Evolutionary conservation across 257 asterid species (phyloP), one percentile per base, ranked within the genome.

Genomic region (Leonotis leonurus): DNA sequence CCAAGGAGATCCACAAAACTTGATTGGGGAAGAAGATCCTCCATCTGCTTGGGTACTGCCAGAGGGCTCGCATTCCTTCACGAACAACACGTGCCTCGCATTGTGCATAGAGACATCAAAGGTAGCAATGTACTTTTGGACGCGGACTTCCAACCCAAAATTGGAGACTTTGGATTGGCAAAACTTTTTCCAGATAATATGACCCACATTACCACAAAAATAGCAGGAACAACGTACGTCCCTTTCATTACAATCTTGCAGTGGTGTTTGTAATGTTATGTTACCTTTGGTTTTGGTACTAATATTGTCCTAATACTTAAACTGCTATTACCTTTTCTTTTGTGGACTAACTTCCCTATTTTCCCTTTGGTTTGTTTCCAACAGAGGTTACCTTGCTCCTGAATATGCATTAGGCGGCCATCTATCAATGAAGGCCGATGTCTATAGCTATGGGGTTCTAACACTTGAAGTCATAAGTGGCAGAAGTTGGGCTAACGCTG

Each of bases 371-470:
- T 67, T 69, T 65, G 58, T 72, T 56, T 60, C 72, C 21, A 68
- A 74, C 96, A 91, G 98, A 56, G 96, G 96, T 69, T 91, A 91
- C 75, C 85, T 91, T 69, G 98, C 98, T 63, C 98, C 96, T 29
- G 98, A 91, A 75, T 91, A 88, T 72, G 96, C 78, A 63, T 70
- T 88, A 77, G 95, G 95, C 20, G 96, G 96, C 36, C 98, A 78
- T 56, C 77, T 91, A 62, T 86, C 98, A 18, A 25, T 74, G 91
- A 91, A 84, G 81, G 98, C 97, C n/a, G 96, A 91, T 26, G 83
- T 88, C n/a, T 88, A 88, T 70, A 88, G 98, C 81, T 91, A 81
- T 44, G 98, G 98, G 56, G 77, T 91, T 67, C 75, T 91, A 24
- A 76, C 81, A 56, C 92, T 91, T 66, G 98, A 90, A 82, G 63